Evolutionary conservation across 441 rosid species (phyloP), one percentile per base, ranked within the genome.

Genomic region (Jatropha multifida): DNA sequence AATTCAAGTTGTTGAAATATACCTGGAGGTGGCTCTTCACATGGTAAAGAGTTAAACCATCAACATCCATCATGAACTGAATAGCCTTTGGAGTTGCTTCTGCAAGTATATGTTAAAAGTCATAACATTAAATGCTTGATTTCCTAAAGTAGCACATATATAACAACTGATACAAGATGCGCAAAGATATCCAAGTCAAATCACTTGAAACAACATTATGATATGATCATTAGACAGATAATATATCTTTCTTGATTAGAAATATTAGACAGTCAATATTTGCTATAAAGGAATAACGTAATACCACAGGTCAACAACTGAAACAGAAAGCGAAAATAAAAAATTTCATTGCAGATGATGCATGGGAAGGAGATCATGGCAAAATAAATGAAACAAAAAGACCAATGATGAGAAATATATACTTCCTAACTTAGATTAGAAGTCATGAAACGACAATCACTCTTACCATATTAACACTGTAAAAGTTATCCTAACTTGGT

Each of bases 1-100:
- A 41, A 64, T 17, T 18, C 11, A 51, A 71, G 59, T 14, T 60
- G 14, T 70, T 46, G 14, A 55, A 56, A 51, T 49, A 69, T 27
- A 85, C 87, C 79, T 85, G 87, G 26, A 87, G 80, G 64, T 85
- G 88, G 77, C 87, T 85, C 76, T 84, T 84, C 13, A 87, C 80
- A 38, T 82, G 88, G 52, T 27, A 62, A 41, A 78, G 72, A 26
- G 73, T 55, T 20, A 85, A 71, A 27, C 88, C 85, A 0, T 69
- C 55, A 2, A 84, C 64, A 58, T 71, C 64, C 88, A 87, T 85
- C 12, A 48, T 2, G 12, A 58, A 26, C 27, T 44, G 42, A 49
- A 85, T 63, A 66, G 70, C 11, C 77, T 71, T 81, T 0, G 88
- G 88, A 20, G 85, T 81, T 52, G 84, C 86, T 71, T 62, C 88